Base-by-base conservation (phyloP, 176 grass and related monocot species). In the Phragmites australis region DNA sequence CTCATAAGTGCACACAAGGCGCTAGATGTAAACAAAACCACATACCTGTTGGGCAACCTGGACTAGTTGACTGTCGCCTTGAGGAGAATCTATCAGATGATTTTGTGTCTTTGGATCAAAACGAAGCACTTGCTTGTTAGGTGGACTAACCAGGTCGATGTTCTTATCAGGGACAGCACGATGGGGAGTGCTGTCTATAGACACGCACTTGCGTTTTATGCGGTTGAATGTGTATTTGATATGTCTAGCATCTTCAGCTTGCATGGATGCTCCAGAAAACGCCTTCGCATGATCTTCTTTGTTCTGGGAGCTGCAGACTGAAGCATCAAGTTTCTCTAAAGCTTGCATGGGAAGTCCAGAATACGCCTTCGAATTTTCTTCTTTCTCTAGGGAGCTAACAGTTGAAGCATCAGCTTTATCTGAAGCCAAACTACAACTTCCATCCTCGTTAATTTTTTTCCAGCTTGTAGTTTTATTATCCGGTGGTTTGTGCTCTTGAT, bases 211-310 rank as follows among this genome's bases (percentile, higher is more conserved):
- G 64, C 96, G 87, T 74, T 95, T 99, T 73, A 90, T 95, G 75
- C 84, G 88, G 43, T 86, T 94, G 83, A 97, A 97, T 54, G 95
- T 99, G 75, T 93, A 94, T 85, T 86, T 99, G 66, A 95, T 86
- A 41, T 72, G 81, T 75, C 86, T 86, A n/a, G 44, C 55, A 37
- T 86, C 71, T 91, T 88, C 86, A 85, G 60, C 75, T 87, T 89
- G 86, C 61, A 64, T 31, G 46, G 84, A 70, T 69, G 63, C 85
- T 83, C 30, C 78, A 68, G 82, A 74, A 49, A 40, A 56, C 52
- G 54, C 37, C 3, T 79, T 83, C 52, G 53, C 45, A 34, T 67
- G 42, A 10, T 80, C 68, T 32, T 74, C 59, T 64, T 86, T 68
- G 48, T 72, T 23, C 60, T 67, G 59, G 51, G 60, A 74, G 51